Evolutionary conservation across 495 filamentous ascomycete genomes (phyloP).

Genomic region (Lasiosphaeria miniovina): DNA sequence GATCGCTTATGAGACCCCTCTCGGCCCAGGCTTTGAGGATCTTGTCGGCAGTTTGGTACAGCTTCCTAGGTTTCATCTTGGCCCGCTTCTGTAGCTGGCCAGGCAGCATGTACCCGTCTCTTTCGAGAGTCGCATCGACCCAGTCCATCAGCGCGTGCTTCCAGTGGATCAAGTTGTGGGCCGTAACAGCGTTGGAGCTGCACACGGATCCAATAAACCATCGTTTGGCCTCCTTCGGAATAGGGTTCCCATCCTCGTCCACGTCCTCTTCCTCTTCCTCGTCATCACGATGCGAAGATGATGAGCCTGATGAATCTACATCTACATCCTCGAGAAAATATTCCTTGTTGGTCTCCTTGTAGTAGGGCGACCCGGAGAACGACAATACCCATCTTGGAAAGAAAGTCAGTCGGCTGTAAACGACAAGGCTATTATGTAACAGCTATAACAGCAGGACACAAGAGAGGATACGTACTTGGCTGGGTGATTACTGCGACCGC

Average conservation of each 20-base stretch:
- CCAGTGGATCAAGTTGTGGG: conserved; percentile 73
- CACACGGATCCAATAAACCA: conserved; percentile 50
- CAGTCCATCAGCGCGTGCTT: conserved; percentile 67
- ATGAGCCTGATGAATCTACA: conserved; percentile 2
- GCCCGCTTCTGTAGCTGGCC: conserved; percentile 42
- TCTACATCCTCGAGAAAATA: conserved; percentile 59
- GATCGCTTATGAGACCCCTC: conserved; percentile 20
- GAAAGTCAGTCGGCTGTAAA: not conserved
- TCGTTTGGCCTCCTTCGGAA: conserved; percentile 35
- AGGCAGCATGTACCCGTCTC: conserved; percentile 48
- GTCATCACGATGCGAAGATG: conserved; percentile 35
- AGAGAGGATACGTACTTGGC: conserved; percentile 43
- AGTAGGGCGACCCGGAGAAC: conserved; percentile 68
- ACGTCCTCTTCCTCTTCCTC: conserved; percentile 31
- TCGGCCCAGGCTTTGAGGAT: conserved; percentile 38
- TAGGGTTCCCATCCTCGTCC: conserved; percentile 37
- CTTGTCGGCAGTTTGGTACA: conserved; percentile 49
- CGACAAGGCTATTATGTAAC: too few relatives aligned
- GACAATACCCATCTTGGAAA: conserved; percentile 44
- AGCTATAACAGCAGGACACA: not conserved
- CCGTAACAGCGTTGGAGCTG: conserved; percentile 63
- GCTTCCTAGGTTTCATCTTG: conserved; percentile 47
- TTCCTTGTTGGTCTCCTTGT: conserved; percentile 46
- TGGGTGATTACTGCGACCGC: conserved; percentile 66
- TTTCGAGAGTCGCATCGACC: conserved; percentile 59